Evolutionary conservation across 192 early-diverging fungal species (phyloP).

Genomic region (Coemansia sp.): DNA sequence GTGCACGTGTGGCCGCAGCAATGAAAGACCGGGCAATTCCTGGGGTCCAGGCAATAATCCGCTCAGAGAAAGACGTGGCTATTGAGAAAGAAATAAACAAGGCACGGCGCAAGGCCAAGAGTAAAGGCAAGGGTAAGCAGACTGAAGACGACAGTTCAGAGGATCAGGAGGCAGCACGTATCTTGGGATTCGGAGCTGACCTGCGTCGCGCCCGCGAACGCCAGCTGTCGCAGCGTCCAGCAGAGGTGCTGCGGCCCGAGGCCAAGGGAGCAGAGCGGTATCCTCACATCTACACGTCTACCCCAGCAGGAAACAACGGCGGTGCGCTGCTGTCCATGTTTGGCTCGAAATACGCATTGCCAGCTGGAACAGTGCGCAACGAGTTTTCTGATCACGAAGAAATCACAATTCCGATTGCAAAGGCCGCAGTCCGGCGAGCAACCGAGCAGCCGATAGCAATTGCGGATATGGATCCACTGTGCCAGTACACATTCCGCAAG

Average conservation of each 20-base stretch:
- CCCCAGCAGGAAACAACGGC: slow-evolving; percentile 27
- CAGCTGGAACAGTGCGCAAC: slow-evolving; percentile 68
- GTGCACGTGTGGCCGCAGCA: slow-evolving; percentile 17
- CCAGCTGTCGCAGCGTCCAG: slow-evolving; percentile 38
- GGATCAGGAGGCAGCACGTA: slow-evolving; percentile 31
- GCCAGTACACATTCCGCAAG: slow-evolving; percentile 76
- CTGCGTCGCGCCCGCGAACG: slow-evolving; percentile 40
- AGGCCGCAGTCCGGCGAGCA: slow-evolving; percentile 62
- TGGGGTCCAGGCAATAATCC: slow-evolving; percentile 32
- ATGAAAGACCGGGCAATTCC: slow-evolving; percentile 16
- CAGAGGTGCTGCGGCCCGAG: slow-evolving; percentile 33
- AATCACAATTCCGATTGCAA: slow-evolving; percentile 81
- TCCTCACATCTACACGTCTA: slow-evolving; percentile 84
- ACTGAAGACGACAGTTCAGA: slow-evolving; percentile 3
- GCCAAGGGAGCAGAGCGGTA: slow-evolving; percentile 47
- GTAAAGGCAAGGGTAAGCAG: slow-evolving; percentile 1
- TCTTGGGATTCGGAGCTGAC: slow-evolving; percentile 39
- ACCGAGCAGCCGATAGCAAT: slow-evolving; percentile 69
- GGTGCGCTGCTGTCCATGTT: slow-evolving; percentile 75
- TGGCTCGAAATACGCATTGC: slow-evolving; percentile 78
- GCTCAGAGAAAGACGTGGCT: slow-evolving; percentile 26
- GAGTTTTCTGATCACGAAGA: slow-evolving; percentile 87
- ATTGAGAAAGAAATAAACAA: slow-evolving; percentile 37
- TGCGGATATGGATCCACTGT: slow-evolving; percentile 71
- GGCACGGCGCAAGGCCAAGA: slow-evolving; percentile 29